Evolutionary conservation across 2,329 filamentous ascomycete species (phyloP).

Genomic region (Colletotrichum orbiculare): DNA sequence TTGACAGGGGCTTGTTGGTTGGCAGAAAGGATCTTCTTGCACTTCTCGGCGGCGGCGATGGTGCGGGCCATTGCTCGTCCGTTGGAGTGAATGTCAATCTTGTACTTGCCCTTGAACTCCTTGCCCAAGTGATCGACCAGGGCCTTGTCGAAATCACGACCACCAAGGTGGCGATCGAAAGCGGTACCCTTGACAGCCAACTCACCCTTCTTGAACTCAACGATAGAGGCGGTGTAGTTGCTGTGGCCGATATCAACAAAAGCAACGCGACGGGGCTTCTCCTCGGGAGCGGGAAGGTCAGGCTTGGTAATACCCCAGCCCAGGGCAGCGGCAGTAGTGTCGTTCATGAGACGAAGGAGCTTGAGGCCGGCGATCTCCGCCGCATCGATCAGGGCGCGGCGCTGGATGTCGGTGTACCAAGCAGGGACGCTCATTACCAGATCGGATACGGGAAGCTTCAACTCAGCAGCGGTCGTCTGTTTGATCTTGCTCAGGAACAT

Average conservation of each 20-base stretch:
- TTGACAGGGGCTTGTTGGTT: constrained; percentile 93
- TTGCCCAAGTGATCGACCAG: constrained; percentile 93
- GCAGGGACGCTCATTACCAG: constrained; percentile 93
- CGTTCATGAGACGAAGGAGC: constrained; percentile 94
- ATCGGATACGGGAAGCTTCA: constrained; percentile 91
- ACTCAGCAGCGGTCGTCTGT: constrained; percentile 85
- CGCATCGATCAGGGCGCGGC: constrained; percentile 88
- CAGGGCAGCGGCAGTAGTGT: constrained; percentile 94
- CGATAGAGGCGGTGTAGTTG: constrained; percentile 93
- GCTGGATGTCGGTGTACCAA: constrained; percentile 97
- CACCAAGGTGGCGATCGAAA: constrained; percentile 96
- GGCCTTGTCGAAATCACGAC: constrained; percentile 95
- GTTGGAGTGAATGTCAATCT: constrained; percentile 93
- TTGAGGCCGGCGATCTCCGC: constrained; percentile 94
- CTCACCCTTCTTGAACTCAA: constrained; percentile 98
- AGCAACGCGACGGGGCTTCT: constrained; percentile 89
- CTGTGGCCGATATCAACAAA: constrained; percentile 97
- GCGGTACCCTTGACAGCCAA: constrained; percentile 91
- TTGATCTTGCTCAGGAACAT: constrained; percentile 98
- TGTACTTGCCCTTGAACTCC: constrained; percentile 98
- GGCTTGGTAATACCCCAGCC: constrained; percentile 98
- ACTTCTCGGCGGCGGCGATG: constrained; percentile 89
- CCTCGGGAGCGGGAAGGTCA: constrained; percentile 87
- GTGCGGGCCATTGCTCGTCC: constrained; percentile 90
- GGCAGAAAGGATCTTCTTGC: constrained; percentile 98